These are phyloP conservation scores for Plasmopara muralis DNA, from an alignment of 352 stramenopile genomes.

Conservation along the genomic window DNA sequence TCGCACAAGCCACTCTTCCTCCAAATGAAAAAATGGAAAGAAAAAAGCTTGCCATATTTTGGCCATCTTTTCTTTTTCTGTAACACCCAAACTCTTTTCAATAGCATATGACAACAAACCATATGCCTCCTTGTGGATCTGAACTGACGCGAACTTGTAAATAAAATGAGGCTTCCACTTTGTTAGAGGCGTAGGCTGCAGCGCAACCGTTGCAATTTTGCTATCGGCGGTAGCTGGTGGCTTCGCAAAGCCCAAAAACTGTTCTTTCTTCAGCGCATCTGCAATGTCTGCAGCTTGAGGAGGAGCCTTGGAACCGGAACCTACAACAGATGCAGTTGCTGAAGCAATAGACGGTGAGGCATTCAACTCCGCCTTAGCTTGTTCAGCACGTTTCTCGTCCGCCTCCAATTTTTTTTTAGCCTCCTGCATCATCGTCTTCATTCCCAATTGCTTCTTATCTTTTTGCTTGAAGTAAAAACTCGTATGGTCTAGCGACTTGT, in stretches of 20 bases:
- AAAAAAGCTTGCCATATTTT: constrained; percentile 84
- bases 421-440: constrained; percentile 90
- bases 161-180: constrained; percentile 67
- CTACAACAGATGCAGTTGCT: constrained; percentile 16
- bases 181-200: constrained; percentile 3
- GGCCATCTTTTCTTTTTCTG: constrained; percentile 79
- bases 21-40: constrained; percentile 78
- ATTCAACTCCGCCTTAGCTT: constrained; percentile 20
- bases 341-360: constrained; percentile 23
- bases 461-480: constrained; percentile 98
- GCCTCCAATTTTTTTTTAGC: constrained; percentile 79
- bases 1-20: constrained; percentile 76
- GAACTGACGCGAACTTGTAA: constrained; percentile 63
- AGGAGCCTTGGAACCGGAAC: constrained; percentile 18
- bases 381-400: constrained; percentile 39
- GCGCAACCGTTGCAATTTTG: constrained; percentile 4
- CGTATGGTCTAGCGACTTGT: constrained; percentile 98
- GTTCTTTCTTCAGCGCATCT: constrained; percentile 56
- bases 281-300: constrained; percentile 54
- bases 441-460: constrained; percentile 96
- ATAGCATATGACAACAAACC: constrained; percentile 70
- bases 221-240: constrained; percentile 2
- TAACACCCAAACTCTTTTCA: constrained; percentile 74
- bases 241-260: constrained; percentile 15
- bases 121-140: constrained; percentile 83